Conservation (phyloP, 352 stramenopile genomes). For the Pythium phragmitis region DNA sequence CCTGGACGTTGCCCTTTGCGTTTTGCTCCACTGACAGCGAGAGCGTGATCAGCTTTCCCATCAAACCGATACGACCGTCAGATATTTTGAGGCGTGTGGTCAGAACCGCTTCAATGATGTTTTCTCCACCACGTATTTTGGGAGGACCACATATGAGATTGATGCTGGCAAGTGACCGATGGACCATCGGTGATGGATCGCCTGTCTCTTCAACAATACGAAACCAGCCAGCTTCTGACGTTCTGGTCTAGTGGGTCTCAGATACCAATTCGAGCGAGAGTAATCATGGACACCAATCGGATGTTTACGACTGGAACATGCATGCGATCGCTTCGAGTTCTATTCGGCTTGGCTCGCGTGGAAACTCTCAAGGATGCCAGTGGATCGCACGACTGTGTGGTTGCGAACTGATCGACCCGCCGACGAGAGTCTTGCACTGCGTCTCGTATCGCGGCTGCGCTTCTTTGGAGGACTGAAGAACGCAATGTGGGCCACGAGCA, state of each 20-base stretch:
- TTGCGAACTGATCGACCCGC: not conserved
- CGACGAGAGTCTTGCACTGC: not conserved
- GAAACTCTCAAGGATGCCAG: not conserved
- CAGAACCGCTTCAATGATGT: not conserved
- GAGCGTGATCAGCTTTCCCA: not conserved
- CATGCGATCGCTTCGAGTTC: too few species aligned
- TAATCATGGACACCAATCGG: too few species aligned
- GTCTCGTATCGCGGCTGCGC: not conserved
- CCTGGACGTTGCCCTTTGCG: not conserved
- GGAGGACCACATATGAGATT: not conserved
- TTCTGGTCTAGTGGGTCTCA: too few species aligned
- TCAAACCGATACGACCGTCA: not conserved
- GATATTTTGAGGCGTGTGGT: not conserved
- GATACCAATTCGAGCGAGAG: too few species aligned
- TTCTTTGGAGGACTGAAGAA: constrained; percentile 12
- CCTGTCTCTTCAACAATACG: too few species aligned
- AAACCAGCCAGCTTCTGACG: too few species aligned
- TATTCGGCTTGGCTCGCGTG: constrained; percentile 1
- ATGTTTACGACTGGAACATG: too few species aligned
- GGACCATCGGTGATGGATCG: too few species aligned
- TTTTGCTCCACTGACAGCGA: not conserved
- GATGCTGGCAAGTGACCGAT: too few species aligned
- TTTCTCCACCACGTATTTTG: not conserved
- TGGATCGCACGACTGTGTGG: not conserved
- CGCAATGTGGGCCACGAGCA: constrained; percentile 20